A percentile compares a stretch with the other conserved stretches of the same genome.
Conservation (phyloP, 1,139 yeast species). For the Nadsonia starkeyi-henricii region DNA sequence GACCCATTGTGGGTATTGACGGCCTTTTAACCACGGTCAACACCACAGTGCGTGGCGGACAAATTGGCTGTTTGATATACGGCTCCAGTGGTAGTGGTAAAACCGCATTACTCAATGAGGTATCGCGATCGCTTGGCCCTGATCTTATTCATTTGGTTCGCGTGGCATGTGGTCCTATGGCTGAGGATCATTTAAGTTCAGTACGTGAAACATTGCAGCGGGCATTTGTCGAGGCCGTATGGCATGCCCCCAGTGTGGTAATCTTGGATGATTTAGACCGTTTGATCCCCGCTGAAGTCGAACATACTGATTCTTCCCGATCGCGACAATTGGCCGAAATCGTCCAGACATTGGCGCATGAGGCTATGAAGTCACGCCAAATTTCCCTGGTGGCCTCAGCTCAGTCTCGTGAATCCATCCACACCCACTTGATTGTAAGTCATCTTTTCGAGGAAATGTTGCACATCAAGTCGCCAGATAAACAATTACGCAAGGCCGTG, state of each 20-base stretch:
- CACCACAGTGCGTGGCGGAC: conserved; percentile 33
- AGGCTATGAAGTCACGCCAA: conserved; percentile 30
- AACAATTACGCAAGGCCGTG: conserved; percentile 41
- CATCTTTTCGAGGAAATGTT: conserved; percentile 58
- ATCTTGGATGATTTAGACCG: conserved; percentile 74
- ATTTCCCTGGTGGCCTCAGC: conserved; percentile 46
- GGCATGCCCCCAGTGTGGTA: conserved; percentile 70
- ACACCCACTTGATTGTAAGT: conserved; percentile 45
- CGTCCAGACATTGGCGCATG: conserved; percentile 26
- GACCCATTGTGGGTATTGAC: conserved; percentile 46
- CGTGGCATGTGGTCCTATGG: conserved; percentile 39
- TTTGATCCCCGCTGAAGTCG: conserved; percentile 57
- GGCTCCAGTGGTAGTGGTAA: conserved; percentile 83
- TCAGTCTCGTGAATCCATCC: conserved; percentile 50
- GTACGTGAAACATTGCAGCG: conserved; percentile 37
- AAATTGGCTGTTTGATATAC: conserved; percentile 44
- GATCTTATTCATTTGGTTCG: conserved; percentile 33
- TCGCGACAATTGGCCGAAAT: conserved; percentile 46
- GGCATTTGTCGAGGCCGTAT: conserved; percentile 48
- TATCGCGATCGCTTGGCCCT: conserved; percentile 28
- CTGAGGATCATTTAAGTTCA: conserved; percentile 42
- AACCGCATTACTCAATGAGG: conserved; percentile 35
- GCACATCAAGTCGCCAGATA: conserved; percentile 57
- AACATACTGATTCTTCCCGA: conserved; percentile 48
- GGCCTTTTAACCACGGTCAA: conserved; percentile 30